Evolutionary conservation across 2,329 filamentous ascomycete genomes (phyloP), one percentile per base, ranked within the genome.

Genomic region (Aspergillus proliferans): DNA sequence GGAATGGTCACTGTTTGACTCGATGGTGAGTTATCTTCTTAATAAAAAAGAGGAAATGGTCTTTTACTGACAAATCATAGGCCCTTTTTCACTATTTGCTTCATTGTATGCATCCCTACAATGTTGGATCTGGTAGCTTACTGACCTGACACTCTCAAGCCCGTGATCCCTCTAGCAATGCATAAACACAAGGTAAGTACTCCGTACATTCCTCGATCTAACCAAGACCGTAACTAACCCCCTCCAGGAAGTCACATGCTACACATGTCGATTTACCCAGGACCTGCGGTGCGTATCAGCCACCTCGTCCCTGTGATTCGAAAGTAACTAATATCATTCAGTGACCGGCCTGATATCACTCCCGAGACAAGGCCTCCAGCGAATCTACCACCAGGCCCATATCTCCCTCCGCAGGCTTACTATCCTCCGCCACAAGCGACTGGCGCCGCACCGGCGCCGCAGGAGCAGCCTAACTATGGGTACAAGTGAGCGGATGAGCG

Each of bases 81-180:
- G 68, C 70, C 71, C 1, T 75, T 69, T 57, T 74, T 75, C 48
- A 75, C 72, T 19, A 52, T 75, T 42, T 75, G 72, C 61, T 75
- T 72, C 45, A 53, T 75, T 53, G 68, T 69, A 61, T 55, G 67
- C 38, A 18, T 26, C 18, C 44, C 42, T n/a, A 34, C 7, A n/a
- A 2, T 3, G 38, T 24, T 12, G 22, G 21, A 38, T 18, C 15
- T 9, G 36, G 26, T 24, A 50, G 26, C 38, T 48, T 14, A 52
- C 50, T 58, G 48, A 56, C 49, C 21, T 46, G 47, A 36, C 9
- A 15, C 15, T 28, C 34, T 24, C 4, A 30, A 72, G 69, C 70
- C 70, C 34, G 46, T 67, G 44, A 68, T 72, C 40, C 70, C 70
- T 12, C 59, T 71, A 6, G 48, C 68, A 7, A 62, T 52, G 4